Evolutionary conservation across 1,139 yeast species (phyloP).

Genomic region (Pichia sp.): DNA sequence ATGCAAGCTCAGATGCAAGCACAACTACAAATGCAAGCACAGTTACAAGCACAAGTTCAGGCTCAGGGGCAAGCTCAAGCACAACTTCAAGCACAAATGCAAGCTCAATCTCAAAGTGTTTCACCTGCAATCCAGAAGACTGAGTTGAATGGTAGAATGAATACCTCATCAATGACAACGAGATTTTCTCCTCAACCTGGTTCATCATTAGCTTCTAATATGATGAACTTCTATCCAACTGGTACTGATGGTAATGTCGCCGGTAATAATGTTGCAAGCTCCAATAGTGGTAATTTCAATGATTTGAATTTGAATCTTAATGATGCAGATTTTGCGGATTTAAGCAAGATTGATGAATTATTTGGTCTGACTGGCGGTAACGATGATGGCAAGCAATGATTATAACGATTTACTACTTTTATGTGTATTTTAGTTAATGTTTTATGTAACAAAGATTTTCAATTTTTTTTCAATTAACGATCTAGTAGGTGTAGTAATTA

Average conservation of each 20-base stretch:
- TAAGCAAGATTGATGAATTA: conserved; percentile 16
- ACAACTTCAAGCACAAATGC: conserved; percentile 10
- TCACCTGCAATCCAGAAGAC: conserved; percentile 1
- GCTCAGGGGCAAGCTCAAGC: conserved; percentile 15
- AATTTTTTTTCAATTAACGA: too few relatives aligned
- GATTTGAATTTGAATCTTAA: neutral
- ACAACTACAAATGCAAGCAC: conserved; percentile 25
- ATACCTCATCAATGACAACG: conserved; percentile 30
- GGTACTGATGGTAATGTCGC: neutral
- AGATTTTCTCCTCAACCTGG: conserved; percentile 33
- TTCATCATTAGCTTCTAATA: conserved; percentile 7
- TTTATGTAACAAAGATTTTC: too few relatives aligned
- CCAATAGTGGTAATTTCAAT: neutral
- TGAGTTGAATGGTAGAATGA: conserved; percentile 32
- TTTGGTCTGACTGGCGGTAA: conserved; percentile 10
- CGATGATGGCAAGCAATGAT: conserved; percentile 3
- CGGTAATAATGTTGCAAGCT: neutral
- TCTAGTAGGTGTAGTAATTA: too few relatives aligned
- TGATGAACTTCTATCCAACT: conserved; percentile 3
- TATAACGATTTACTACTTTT: too few relatives aligned
- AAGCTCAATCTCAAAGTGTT: conserved; percentile 1
- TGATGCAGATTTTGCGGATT: conserved; percentile 13
- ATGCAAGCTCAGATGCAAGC: conserved; percentile 19
- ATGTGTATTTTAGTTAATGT: neutral
- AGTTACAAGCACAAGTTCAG: conserved; percentile 20